Evolutionary conservation across 1,139 yeast species (phyloP), one percentile per base, ranked within the genome.

Genomic region (Taiozyma sp.): DNA sequence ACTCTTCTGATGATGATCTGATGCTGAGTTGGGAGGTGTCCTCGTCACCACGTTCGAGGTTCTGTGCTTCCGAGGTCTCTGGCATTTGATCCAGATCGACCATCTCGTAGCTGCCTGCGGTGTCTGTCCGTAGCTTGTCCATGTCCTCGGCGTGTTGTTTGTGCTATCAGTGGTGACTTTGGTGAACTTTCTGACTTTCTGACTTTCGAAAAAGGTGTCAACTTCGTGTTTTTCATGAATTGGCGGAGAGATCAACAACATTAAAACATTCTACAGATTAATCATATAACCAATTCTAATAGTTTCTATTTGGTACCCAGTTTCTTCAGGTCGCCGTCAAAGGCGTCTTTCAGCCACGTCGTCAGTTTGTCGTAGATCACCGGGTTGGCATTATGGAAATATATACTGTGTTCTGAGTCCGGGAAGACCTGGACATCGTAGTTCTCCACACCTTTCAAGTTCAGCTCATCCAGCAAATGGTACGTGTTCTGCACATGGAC

Each of bases 351-450:
- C 49, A 93, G 67, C 99, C 99, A 86, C 40, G 68, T 65, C 58
- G 78, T 75, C 49, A 93, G 70, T 69, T 86, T 86, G 60, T 86
- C 95, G 65, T 81, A 92, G 2, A 93, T 86, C 38, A 91, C 76
- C 13, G 73, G 70, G 63, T 83, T 81, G 19, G 96, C 96, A 64
- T 90, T 88, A 68, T 93, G 96, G 67, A 78, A 86, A 48, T 68
- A 68, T 48, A 93, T 93, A 46, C 84, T 75, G 67, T 93, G 99
- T 64, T 92, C 96, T 40, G 95, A 87, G 66, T 95, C 99, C 0
- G 99, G 97, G 72, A 89, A 93, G 32, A 92, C 80, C 57, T 87
- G 95, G 64, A 91, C 78, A 61, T 93, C 99, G 65, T 87, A 93
- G 68, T 93, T 93, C 59, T 86, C 91, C 12, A 90, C 79, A 9